Evolutionary conservation across 2,329 filamentous ascomycete species (phyloP).

Genomic region (Aspergillus proliferans): DNA sequence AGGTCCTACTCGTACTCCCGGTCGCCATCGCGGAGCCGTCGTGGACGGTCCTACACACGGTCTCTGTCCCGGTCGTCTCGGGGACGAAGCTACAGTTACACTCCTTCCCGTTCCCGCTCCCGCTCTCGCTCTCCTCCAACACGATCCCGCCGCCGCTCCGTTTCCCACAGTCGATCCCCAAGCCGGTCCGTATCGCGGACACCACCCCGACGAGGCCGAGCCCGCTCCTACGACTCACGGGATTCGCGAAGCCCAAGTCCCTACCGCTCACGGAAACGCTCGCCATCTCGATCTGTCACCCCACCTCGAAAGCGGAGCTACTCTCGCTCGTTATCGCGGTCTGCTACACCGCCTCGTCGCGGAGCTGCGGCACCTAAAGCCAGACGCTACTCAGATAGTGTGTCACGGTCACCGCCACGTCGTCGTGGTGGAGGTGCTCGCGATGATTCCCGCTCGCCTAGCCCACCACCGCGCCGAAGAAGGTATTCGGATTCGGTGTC

Average conservation of each 20-base stretch:
- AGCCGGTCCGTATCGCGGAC: slow-evolving; percentile 24
- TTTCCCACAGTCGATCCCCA: slow-evolving; percentile 30
- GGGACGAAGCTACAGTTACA: slow-evolving; percentile 18
- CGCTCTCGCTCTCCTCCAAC: slow-evolving; percentile 30
- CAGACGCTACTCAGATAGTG: slow-evolving; percentile 14
- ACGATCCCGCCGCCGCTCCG: slow-evolving; percentile 23
- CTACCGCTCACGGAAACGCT: slow-evolving; percentile 18
- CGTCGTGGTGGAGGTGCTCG: slow-evolving; percentile 13
- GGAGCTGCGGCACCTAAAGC: slow-evolving; percentile 11
- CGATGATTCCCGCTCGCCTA: slow-evolving; percentile 20
- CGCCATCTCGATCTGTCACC: slow-evolving; percentile 27
- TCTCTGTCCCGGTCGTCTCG: slow-evolving; percentile 27
- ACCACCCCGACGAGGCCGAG: slow-evolving; percentile 20
- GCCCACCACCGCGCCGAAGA: slow-evolving; percentile 11
- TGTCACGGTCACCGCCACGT: slow-evolving; percentile 14
- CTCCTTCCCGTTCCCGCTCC: slow-evolving; percentile 23
- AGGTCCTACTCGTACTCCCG: slow-evolving; percentile 34
- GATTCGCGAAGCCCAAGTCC: slow-evolving; percentile 18
- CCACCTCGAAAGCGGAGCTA: slow-evolving; percentile 27
- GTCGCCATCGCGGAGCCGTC: slow-evolving; percentile 28
- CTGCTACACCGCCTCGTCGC: slow-evolving; percentile 22
- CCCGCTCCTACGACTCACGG: slow-evolving; percentile 22
- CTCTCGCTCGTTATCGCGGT: slow-evolving; percentile 28
- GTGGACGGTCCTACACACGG: slow-evolving; percentile 25
- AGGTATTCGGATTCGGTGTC: slow-evolving; percentile 16